These are phyloP conservation scores for Cylindrodendrum hubeiense DNA, from an alignment of 2,329 filamentous ascomycete genomes.

Conservation along the genomic window DNA sequence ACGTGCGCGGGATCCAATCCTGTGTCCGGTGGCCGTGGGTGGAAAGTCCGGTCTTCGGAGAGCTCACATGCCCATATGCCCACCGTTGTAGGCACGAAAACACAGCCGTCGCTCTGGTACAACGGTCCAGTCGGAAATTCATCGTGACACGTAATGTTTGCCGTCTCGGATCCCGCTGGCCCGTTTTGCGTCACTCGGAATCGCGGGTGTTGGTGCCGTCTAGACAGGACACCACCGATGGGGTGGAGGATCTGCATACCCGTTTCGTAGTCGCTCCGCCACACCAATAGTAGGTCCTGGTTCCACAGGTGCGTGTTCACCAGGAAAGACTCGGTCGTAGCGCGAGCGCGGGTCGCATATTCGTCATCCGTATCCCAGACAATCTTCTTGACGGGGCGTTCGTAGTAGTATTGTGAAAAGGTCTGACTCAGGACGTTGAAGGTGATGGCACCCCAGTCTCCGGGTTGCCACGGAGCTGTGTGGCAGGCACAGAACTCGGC, in stretches of 20 bases:
- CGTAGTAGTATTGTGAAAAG: constrained; percentile 29
- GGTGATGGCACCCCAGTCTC: constrained; percentile 28
- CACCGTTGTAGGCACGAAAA: constrained; percentile 25
- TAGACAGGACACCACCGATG: background rate
- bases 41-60: background rate
- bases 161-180: background rate
- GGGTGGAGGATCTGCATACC: constrained; percentile 22
- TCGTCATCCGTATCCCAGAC: constrained; percentile 11
- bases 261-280: background rate
- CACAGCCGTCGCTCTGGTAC: constrained; percentile 34
- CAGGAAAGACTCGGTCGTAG: background rate
- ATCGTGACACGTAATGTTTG: background rate
- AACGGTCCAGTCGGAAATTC: background rate
- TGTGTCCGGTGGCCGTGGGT: background rate
- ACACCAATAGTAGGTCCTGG: constrained; percentile 19
- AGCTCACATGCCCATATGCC: constrained; percentile 28
- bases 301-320: constrained; percentile 31
- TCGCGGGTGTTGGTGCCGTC: background rate
- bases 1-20: too few species aligned
- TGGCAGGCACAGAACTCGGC: constrained; percentile 16
- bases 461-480: constrained; percentile 9
- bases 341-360: background rate
- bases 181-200: constrained; percentile 12
- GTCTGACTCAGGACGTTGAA: constrained; percentile 36
- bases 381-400: constrained; percentile 10